Base-by-base conservation (phyloP, 208 protist species). In the Porcisia deanei region DNA sequence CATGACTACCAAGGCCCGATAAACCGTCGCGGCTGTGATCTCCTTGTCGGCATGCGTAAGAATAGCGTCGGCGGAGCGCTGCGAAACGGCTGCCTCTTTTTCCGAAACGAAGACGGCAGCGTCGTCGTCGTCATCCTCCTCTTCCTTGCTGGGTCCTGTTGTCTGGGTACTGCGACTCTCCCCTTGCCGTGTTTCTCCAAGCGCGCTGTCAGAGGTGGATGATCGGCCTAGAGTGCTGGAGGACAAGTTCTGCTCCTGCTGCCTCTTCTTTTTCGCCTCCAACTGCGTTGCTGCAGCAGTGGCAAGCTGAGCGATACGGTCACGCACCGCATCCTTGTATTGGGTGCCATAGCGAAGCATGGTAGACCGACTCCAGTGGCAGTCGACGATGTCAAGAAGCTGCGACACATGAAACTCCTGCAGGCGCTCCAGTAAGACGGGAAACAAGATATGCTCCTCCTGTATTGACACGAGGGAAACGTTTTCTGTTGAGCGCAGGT, bases 381-480 rank as follows among this genome's bases (percentile, higher is more conserved):
- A 86, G 52, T 79, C 83, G 30, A 94, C 81, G 22, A 96, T 79
- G 52, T 94, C 89, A 20, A 96, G 80, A 75, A 94, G 63, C 71
- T 91, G 86, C 4, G 68, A 41, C 2, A 94, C 52, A 45, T 80
- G 75, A n/a, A 91, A 71, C 66, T 94, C 84, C 25, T 74, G 63
- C 5, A 94, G 66, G 16, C 89, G 85, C 6, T 90, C 82, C 22
- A 85, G 61, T 34, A 96, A 52, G 7, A 93, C 89, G 18, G 91
- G 91, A 69, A 96, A 96, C 18, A 96, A 43, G 8, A 81, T 57
- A 69, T 92, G 85, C 68, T 96, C 89, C 59, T 94, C 89, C n/a
- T 84, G 58, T 14, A 81, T 78, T 16, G 84, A 88, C 10, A 96
- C 91, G 25, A 94, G 76, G 10, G 61, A 68, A 5, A 81, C 58